Evolutionary conservation across 306 rosid species (phyloP).

Genomic region (Cercis canadensis): DNA sequence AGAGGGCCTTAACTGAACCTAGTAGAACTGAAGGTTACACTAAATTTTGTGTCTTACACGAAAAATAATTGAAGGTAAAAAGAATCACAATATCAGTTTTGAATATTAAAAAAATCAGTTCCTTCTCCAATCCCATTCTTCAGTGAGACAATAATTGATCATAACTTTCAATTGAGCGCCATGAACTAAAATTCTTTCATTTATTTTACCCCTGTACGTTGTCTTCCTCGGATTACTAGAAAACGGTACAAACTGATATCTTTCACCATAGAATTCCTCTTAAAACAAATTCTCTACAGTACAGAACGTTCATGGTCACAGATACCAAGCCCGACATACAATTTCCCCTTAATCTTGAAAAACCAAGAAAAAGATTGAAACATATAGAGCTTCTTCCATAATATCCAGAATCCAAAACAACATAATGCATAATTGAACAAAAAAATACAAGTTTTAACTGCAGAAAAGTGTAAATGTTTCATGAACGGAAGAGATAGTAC

Average conservation of each 20-base stretch:
- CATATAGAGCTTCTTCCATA: background rate
- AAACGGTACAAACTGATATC: too few relatives aligned
- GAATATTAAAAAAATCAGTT: background rate
- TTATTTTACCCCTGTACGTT: too few relatives aligned
- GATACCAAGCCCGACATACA: background rate
- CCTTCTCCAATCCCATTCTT: slow-evolving; percentile 1
- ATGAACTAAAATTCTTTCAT: too few relatives aligned
- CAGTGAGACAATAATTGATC: background rate
- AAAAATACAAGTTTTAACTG: background rate
- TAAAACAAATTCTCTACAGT: background rate
- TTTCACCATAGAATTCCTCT: too few relatives aligned
- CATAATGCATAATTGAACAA: background rate
- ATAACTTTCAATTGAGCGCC: background rate
- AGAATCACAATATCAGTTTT: background rate
- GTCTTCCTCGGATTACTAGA: too few relatives aligned
- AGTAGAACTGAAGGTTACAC: background rate
- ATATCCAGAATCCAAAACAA: background rate
- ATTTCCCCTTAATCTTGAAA: background rate
- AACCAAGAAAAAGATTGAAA: background rate
- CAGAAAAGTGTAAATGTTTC: background rate
- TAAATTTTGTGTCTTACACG: background rate
- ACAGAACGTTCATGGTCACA: background rate
- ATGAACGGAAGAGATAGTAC: slow-evolving; percentile 34
- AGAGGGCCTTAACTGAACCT: background rate
- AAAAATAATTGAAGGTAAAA: background rate